These are phyloP conservation scores for Trichoderma endophyticum DNA, from an alignment of 2,329 filamentous ascomycete genomes.

Conservation along the genomic window DNA sequence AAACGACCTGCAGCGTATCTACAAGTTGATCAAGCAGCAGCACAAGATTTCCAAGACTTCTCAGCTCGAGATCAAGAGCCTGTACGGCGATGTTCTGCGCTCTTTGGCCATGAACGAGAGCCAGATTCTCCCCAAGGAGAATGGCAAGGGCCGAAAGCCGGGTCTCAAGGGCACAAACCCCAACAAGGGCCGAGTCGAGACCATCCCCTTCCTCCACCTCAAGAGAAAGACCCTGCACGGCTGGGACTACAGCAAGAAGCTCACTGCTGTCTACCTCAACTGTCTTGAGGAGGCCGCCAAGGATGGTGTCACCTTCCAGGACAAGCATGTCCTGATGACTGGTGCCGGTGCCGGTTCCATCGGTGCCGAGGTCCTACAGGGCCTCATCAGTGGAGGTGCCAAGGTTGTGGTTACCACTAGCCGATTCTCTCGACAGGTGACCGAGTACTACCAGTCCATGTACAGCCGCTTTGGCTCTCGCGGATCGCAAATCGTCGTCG, in stretches of 20 bases:
- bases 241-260: constrained; percentile 99
- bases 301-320: constrained; percentile 83
- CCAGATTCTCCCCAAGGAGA: constrained; percentile 90
- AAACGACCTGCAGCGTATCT: constrained; percentile 89
- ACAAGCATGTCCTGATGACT: constrained; percentile 97
- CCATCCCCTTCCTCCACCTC: constrained; percentile 94
- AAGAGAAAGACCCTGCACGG: constrained; percentile 92
- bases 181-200: constrained; percentile 89
- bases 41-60: constrained; percentile 96
- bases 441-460: constrained; percentile 99
- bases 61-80: constrained; percentile 90
- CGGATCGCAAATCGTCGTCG: constrained; percentile 94
- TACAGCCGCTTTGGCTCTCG: constrained; percentile 91
- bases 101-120: constrained; percentile 97
- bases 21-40: constrained; percentile 98
- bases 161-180: constrained; percentile 51
- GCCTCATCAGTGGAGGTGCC: constrained; percentile 91
- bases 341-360: constrained; percentile 97
- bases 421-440: constrained; percentile 93
- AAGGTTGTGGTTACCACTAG: constrained; percentile 97
- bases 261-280: constrained; percentile 89
- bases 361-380: constrained; percentile 92
- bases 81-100: constrained; percentile 92
- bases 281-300: constrained; percentile 86
- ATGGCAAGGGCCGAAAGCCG: constrained; percentile 61